Percentiles rank a stretch among this genome's conserved stretches.
Evolutionary conservation across 2,329 filamentous ascomycete genomes (phyloP).

Genomic region (Pseudopyricularia javanii): DNA sequence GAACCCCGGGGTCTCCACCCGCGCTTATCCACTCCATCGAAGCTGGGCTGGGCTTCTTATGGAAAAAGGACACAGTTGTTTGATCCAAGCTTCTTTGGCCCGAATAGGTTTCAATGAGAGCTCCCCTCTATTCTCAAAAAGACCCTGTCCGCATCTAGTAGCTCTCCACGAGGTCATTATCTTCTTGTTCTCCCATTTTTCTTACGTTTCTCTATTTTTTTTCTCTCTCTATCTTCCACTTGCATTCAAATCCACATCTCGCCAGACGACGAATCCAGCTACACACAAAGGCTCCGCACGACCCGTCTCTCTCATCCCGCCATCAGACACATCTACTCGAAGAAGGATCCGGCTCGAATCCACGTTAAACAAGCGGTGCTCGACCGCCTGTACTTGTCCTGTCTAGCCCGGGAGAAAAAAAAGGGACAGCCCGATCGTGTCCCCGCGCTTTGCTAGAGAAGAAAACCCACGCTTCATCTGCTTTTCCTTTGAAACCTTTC

Average conservation of each 20-base stretch:
- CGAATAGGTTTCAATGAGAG: background rate
- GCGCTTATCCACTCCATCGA: background rate
- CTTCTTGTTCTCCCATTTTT: background rate
- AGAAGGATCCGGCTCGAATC: background rate
- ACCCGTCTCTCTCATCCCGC: background rate
- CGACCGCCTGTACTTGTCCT: background rate
- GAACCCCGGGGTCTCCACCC: background rate
- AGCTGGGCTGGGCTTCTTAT: background rate
- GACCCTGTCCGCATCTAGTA: background rate
- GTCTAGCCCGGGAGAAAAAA: background rate
- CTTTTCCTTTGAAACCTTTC: constrained; percentile 1
- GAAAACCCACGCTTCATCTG: background rate
- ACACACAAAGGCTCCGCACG: background rate
- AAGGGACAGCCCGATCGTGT: background rate
- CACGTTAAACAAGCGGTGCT: background rate
- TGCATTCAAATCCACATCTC: background rate
- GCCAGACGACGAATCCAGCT: background rate
- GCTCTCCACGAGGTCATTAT: background rate
- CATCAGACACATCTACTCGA: too few species aligned
- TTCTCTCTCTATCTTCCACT: background rate
- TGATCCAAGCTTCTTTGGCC: constrained; percentile 1
- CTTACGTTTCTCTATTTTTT: background rate
- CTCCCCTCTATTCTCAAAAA: constrained; percentile 1
- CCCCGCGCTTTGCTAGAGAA: background rate
- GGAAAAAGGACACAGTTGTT: constrained; percentile 5